Conservation (phyloP, 768 basidiomycete species). For the Peribolospora baueri region DNA sequence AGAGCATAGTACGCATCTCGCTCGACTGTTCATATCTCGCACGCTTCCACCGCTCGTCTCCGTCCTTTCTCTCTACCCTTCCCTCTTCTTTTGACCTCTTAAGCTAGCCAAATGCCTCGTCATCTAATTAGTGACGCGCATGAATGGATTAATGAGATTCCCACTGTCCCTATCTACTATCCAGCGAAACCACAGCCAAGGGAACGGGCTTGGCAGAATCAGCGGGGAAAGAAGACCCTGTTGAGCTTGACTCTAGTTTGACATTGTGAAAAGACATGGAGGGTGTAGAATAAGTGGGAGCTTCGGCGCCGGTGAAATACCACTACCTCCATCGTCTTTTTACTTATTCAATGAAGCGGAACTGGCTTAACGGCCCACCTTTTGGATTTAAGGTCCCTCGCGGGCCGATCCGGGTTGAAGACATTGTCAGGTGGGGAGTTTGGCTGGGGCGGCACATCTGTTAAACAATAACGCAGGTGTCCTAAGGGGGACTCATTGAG, state of each 20-base stretch:
- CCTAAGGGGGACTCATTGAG: slow-evolving; percentile 54
- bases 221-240: slow-evolving; percentile 54
- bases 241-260: slow-evolving; percentile 70
- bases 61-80: no score
- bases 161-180: slow-evolving; percentile 28
- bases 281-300: slow-evolving; percentile 63
- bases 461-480: slow-evolving; percentile 59
- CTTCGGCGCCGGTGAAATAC: slow-evolving; percentile 51
- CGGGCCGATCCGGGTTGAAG: slow-evolving; percentile 42
- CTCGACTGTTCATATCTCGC: no score
- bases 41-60: no score
- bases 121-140: slow-evolving; percentile 19
- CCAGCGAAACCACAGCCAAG: slow-evolving; percentile 27
- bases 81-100: no score
- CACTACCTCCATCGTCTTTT: slow-evolving; percentile 58
- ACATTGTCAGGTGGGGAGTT: slow-evolving; percentile 63
- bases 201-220: slow-evolving; percentile 15
- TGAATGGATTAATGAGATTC: slow-evolving; percentile 27
- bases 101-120: slow-evolving; percentile 57
- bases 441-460: slow-evolving; percentile 60
- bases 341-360: slow-evolving; percentile 55
- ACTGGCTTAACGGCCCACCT: slow-evolving; percentile 45
- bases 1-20: no score
- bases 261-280: slow-evolving; percentile 61
- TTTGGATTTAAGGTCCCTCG: slow-evolving; percentile 44